Evolutionary conservation across 441 rosid genomes (phyloP).

Genomic region (Hura crepitans): DNA sequence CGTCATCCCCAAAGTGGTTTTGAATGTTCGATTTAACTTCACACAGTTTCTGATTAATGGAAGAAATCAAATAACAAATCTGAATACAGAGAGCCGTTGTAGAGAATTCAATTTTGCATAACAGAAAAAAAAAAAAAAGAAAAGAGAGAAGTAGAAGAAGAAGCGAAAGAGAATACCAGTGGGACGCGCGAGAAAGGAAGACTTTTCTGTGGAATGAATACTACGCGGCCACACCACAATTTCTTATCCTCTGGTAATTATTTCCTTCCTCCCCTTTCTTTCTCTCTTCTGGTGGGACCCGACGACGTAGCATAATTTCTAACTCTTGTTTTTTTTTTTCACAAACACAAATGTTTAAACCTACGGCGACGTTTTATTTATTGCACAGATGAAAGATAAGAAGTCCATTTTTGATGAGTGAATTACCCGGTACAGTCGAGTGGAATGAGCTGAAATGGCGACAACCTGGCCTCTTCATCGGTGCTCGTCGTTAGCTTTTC

Average conservation of each 20-base stretch:
- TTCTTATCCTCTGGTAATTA: neutral
- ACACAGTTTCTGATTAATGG: neutral
- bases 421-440: too few species aligned
- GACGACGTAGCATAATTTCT: too few species aligned
- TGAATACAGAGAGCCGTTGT: neutral
- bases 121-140: neutral
- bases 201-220: neutral
- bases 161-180: neutral
- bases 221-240: neutral
- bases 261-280: neutral
- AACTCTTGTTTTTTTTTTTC: too few species aligned
- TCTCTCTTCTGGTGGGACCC: too few species aligned
- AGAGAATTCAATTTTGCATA: conserved; percentile 6
- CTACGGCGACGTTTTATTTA: neutral
- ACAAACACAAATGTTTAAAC: neutral
- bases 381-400: too few species aligned
- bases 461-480: conserved; percentile 33
- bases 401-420: neutral
- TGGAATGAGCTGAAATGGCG: conserved; percentile 23
- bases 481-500: conserved; percentile 17
- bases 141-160: neutral
- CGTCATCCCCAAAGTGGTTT: neutral
- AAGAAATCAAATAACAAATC: neutral
- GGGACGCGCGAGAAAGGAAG: neutral
- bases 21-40: neutral